Percentiles rank a stretch among this genome's conserved stretches.
Conservation (phyloP, 371 early-diverging fungal genomes). For the Encephalitozoon hellem region DNA sequence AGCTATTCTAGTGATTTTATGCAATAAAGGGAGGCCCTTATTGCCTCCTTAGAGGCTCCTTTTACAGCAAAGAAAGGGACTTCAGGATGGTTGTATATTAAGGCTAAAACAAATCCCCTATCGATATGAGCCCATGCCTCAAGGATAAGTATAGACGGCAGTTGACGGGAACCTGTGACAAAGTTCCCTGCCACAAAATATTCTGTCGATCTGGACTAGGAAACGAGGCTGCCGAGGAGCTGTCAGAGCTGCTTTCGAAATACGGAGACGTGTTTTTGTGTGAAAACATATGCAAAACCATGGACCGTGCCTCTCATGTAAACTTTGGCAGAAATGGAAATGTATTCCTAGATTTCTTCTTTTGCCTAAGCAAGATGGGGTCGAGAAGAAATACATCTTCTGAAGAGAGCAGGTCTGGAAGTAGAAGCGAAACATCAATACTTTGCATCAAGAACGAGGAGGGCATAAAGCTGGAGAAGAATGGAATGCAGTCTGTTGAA, state of each 20-base stretch:
- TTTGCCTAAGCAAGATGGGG: not conserved
- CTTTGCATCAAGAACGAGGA: not conserved
- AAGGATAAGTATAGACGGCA: not conserved
- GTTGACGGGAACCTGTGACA: not conserved
- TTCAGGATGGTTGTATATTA: not conserved
- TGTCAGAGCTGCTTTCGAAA: not conserved
- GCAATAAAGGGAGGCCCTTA: not conserved
- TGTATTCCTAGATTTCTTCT: not conserved
- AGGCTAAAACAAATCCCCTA: not conserved
- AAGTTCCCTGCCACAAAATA: not conserved
- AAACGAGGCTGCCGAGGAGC: not conserved
- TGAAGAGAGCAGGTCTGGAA: not conserved
- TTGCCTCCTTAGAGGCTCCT: not conserved
- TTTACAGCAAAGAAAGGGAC: not conserved
- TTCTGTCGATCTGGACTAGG: not conserved
- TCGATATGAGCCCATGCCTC: not conserved
- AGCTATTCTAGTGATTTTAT: slow-evolving; percentile 18
- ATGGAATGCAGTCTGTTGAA: not conserved
- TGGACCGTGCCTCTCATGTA: not conserved
- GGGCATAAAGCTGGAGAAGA: not conserved
- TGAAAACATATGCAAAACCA: not conserved
- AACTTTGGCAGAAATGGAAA: no score
- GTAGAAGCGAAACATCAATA: not conserved
- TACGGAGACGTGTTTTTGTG: slow-evolving; percentile 2
- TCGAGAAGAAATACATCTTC: not conserved